A percentile compares a stretch with the other conserved stretches of the same genome.
These are phyloP conservation scores for Berkeleyomyces rouxiae DNA, from an alignment of 2,329 filamentous ascomycete genomes.

Conservation along the genomic window DNA sequence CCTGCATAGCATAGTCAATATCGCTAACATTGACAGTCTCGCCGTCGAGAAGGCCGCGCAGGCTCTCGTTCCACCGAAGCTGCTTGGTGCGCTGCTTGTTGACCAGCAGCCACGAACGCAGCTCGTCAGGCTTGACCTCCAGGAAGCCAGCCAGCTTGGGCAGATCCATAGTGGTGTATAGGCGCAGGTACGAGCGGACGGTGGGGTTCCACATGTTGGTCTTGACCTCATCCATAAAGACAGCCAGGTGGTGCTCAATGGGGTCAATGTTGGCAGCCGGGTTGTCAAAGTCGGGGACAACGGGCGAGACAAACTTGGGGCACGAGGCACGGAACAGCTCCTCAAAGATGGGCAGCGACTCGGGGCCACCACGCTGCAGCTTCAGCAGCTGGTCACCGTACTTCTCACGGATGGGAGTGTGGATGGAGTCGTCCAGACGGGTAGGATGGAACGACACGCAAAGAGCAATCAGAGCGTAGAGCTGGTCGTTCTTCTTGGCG, in stretches of 20 bases:
- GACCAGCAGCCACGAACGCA: slow-evolving; percentile 83
- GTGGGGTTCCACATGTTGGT: slow-evolving; percentile 97
- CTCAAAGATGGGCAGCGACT: slow-evolving; percentile 91
- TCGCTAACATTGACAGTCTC: slow-evolving; percentile 88
- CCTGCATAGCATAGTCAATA: slow-evolving; percentile 91
- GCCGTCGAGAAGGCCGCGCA: slow-evolving; percentile 70
- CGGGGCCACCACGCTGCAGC: slow-evolving; percentile 88
- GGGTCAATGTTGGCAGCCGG: slow-evolving; percentile 91
- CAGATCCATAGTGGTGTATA: slow-evolving; percentile 98
- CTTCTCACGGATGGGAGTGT: slow-evolving; percentile 95
- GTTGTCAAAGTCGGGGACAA: slow-evolving; percentile 94
- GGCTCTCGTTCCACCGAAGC: slow-evolving; percentile 75
- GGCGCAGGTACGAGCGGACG: slow-evolving; percentile 93
- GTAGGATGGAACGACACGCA: slow-evolving; percentile 97
- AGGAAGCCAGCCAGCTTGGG: slow-evolving; percentile 97
- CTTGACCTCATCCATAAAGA: slow-evolving; percentile 99
- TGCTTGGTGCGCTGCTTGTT: slow-evolving; percentile 99
- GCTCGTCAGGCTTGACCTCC: slow-evolving; percentile 89
- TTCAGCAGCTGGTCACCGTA: slow-evolving; percentile 96
- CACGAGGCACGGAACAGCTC: slow-evolving; percentile 96
- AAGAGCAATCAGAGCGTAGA: slow-evolving; percentile 98
- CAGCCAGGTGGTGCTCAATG: slow-evolving; percentile 85
- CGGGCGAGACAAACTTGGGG: slow-evolving; percentile 98
- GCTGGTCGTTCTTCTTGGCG: slow-evolving; percentile 99
- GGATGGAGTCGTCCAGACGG: slow-evolving; percentile 94